phyloP scores from a whole-genome alignment of 2,329 filamentous ascomycete species.

The Fusarium gaditjirri region DNA sequence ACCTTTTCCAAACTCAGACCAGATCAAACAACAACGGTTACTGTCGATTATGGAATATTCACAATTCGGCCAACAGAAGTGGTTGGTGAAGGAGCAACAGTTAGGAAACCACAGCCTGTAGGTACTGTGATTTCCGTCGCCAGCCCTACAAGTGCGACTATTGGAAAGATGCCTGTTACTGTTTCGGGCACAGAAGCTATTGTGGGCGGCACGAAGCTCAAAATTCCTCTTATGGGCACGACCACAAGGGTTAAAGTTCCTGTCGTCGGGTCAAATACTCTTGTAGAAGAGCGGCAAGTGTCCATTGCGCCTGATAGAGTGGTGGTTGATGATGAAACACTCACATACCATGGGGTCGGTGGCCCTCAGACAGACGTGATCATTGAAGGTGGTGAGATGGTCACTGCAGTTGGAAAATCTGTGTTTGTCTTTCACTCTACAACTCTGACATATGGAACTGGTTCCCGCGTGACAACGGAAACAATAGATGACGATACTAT shows the following conservation, averaged over 20 bases:
- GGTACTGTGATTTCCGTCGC: constrained; percentile 47
- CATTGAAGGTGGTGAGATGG: constrained; percentile 60
- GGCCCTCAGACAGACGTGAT: constrained; percentile 55
- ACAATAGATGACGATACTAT: constrained; percentile 63
- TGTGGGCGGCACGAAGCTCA: constrained; percentile 57
- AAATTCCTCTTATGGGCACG: constrained; percentile 53
- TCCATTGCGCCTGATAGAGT: constrained; percentile 50
- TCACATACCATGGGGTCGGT: constrained; percentile 49
- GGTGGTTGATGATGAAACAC: constrained; percentile 50
- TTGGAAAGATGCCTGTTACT: constrained; percentile 55
- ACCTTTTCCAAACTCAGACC: constrained; percentile 55
- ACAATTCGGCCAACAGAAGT: constrained; percentile 60
- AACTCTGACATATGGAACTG: constrained; percentile 58
- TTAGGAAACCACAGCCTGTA: constrained; percentile 53
- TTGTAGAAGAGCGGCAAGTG: constrained; percentile 48
- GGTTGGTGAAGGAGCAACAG: constrained; percentile 56
- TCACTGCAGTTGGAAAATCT: constrained; percentile 56
- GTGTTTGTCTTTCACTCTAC: constrained; percentile 55
- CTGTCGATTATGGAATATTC: constrained; percentile 55
- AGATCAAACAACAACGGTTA: constrained; percentile 55
- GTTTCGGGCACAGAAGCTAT: constrained; percentile 55
- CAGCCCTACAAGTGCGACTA: constrained; percentile 50
- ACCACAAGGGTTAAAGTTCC: constrained; percentile 52
- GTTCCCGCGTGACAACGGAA: constrained; percentile 47
- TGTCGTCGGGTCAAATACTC: constrained; percentile 49